phyloP scores from a whole-genome alignment of 192 early-diverging fungal genomes.

The Coemansia sp. region DNA sequence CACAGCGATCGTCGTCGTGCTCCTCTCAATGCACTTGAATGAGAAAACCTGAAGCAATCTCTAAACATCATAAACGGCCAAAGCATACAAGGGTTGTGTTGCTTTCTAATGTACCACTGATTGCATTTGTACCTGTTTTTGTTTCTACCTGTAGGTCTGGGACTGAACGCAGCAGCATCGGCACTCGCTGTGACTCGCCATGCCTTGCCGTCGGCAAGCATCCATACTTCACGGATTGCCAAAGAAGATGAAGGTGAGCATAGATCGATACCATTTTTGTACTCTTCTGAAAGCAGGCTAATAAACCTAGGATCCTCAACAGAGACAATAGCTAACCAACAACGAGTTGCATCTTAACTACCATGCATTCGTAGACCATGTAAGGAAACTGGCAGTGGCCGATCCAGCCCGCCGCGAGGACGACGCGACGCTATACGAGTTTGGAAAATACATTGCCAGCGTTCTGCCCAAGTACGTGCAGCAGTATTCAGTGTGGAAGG shows the following conservation, averaged over 20 bases:
- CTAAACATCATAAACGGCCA: no score
- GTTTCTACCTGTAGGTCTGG: slow-evolving; percentile 9
- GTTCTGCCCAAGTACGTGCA: slow-evolving; percentile 94
- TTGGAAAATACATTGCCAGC: slow-evolving; percentile 81
- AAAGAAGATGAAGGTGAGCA: slow-evolving; percentile 31
- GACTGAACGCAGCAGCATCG: not conserved
- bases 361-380: slow-evolving; percentile 22
- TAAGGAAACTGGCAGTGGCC: slow-evolving; percentile 33
- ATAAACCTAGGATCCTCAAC: not conserved
- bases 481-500: slow-evolving; percentile 96
- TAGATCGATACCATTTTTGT: no score
- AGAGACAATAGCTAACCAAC: not conserved
- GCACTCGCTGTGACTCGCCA: slow-evolving; percentile 1
- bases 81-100: no score
- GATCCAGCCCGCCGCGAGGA: slow-evolving; percentile 40
- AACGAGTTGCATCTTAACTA: not conserved
- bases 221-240: slow-evolving; percentile 30
- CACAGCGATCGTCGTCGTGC: not conserved
- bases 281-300: not conserved
- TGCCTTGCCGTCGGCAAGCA: slow-evolving; percentile 10
- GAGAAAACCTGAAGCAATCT: no score
- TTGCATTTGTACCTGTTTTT: not conserved
- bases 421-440: slow-evolving; percentile 68
- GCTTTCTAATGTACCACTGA: not conserved
- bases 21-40: no score